phyloP scores from a whole-genome alignment of 352 stramenopile species.

The Aphanomyces stellatus region DNA sequence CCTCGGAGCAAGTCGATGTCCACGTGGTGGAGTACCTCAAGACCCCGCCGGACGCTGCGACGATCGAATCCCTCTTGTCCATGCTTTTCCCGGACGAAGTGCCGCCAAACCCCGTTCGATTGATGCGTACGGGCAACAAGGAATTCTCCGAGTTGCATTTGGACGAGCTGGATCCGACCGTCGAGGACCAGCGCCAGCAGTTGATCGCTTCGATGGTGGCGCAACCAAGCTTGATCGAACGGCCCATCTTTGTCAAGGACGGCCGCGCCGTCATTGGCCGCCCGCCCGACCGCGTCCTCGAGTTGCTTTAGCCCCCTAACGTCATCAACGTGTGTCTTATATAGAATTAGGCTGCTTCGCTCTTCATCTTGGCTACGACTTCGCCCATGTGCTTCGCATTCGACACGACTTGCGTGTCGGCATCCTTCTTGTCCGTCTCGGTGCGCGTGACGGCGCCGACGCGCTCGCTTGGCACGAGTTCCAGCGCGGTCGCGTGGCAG shows the following conservation, averaged over 20 bases:
- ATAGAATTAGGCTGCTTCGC: not conserved
- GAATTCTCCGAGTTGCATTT: not conserved
- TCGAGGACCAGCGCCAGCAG: not conserved
- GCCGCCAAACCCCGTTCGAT: not conserved
- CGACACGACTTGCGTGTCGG: not conserved
- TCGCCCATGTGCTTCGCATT: constrained; percentile 7
- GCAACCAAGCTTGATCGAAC: constrained; percentile 11
- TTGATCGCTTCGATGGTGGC: constrained; percentile 7
- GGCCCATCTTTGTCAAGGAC: constrained; percentile 16
- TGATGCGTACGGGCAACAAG: constrained; percentile 12
- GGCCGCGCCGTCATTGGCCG: constrained; percentile 10
- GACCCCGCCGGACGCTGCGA: not conserved
- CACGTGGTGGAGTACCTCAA: constrained; percentile 15
- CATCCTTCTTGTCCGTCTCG: not conserved
- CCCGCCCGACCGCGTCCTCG: constrained; percentile 1
- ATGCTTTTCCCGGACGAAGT: not conserved
- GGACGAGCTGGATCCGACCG: not conserved
- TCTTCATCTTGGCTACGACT: not conserved
- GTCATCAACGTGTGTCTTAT: too few species aligned
- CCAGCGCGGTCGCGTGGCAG: constrained; percentile 30
- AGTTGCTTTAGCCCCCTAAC: not conserved
- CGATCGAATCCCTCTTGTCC: not conserved
- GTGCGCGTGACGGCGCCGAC: constrained; percentile 1
- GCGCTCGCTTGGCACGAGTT: constrained; percentile 30
- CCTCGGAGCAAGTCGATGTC: not conserved